Conservation (phyloP, 352 stramenopile species). For the Thraustochytrium sp. region DNA sequence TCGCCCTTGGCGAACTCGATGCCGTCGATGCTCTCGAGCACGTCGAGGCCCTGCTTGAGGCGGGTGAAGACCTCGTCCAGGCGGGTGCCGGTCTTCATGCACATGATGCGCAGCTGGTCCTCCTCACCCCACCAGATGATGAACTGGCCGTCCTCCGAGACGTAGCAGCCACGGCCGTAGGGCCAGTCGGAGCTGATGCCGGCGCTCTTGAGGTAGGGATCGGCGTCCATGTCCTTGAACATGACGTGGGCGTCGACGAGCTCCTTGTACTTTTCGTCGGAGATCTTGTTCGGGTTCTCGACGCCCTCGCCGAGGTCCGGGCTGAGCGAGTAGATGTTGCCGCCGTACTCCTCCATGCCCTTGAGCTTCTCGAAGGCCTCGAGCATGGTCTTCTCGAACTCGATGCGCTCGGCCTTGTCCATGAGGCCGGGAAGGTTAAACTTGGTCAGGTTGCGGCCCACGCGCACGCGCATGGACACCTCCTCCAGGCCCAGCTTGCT, state of each 20-base stretch:
- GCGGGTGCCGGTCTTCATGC: conserved; percentile 55
- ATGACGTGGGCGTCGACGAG: conserved; percentile 57
- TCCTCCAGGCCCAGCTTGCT: conserved; percentile 56
- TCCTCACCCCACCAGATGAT: conserved; percentile 69
- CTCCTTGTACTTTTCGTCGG: conserved; percentile 55
- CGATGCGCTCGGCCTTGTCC: conserved; percentile 65
- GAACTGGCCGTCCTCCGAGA: conserved; percentile 53
- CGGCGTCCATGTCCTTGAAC: conserved; percentile 68
- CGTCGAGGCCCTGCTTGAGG: conserved; percentile 65
- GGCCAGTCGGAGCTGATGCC: conserved; percentile 55
- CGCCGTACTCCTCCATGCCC: conserved; percentile 60
- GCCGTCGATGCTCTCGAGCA: conserved; percentile 68
- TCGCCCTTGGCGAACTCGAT: conserved; percentile 67
- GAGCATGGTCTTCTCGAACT: conserved; percentile 76
- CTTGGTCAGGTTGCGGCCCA: conserved; percentile 70
- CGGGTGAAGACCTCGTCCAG: conserved; percentile 57
- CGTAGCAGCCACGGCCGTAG: conserved; percentile 57
- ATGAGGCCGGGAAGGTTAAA: conserved; percentile 71
- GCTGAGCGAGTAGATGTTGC: conserved; percentile 71
- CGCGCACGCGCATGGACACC: conserved; percentile 66
- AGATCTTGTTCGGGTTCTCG: conserved; percentile 55
- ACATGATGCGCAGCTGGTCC: conserved; percentile 60
- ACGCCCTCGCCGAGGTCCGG: conserved; percentile 42
- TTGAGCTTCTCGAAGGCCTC: conserved; percentile 65
- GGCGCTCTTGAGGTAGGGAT: conserved; percentile 57